These are phyloP conservation scores for Boletus edulis DNA, from an alignment of 768 basidiomycete species.

Conservation along the genomic window DNA sequence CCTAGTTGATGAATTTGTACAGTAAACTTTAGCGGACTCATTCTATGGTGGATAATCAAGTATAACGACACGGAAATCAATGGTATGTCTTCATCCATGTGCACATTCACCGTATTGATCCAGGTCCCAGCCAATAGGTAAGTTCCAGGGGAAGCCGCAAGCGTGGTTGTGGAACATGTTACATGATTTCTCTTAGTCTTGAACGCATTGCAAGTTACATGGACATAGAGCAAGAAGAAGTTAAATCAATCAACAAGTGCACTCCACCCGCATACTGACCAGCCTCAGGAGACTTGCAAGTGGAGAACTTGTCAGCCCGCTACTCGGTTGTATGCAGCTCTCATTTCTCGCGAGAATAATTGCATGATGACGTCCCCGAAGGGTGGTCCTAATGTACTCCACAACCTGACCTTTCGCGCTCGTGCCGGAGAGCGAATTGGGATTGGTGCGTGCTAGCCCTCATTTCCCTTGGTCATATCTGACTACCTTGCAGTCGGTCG, in stretches of 20 bases:
- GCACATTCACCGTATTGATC: background rate
- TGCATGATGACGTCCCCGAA: background rate
- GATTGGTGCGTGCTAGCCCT: conserved; percentile 2
- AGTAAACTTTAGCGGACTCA: conserved; percentile 2
- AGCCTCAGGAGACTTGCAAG: conserved; percentile 50
- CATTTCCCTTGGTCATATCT: too few relatives aligned
- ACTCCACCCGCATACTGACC: conserved; percentile 70
- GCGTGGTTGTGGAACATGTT: background rate
- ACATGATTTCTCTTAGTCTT: conserved; percentile 15
- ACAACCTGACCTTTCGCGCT: conserved; percentile 2
- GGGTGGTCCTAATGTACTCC: conserved; percentile 2
- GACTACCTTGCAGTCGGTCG: conserved; percentile 3
- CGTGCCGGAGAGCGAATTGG: conserved; percentile 6
- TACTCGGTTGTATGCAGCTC: conserved; percentile 37
- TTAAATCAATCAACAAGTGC: conserved; percentile 42
- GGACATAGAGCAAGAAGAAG: conserved; percentile 43
- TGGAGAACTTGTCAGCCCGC: conserved; percentile 52
- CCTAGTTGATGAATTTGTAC: background rate
- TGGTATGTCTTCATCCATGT: background rate
- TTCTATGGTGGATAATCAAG: conserved; percentile 24
- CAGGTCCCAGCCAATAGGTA: conserved; percentile 20
- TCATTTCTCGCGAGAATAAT: background rate
- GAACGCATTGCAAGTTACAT: conserved; percentile 47
- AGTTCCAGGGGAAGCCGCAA: background rate
- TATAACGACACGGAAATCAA: conserved; percentile 17